These are phyloP conservation scores for Cyberlindnera maclurae DNA, from an alignment of 805 yeast genomes.

Conservation along the genomic window DNA sequence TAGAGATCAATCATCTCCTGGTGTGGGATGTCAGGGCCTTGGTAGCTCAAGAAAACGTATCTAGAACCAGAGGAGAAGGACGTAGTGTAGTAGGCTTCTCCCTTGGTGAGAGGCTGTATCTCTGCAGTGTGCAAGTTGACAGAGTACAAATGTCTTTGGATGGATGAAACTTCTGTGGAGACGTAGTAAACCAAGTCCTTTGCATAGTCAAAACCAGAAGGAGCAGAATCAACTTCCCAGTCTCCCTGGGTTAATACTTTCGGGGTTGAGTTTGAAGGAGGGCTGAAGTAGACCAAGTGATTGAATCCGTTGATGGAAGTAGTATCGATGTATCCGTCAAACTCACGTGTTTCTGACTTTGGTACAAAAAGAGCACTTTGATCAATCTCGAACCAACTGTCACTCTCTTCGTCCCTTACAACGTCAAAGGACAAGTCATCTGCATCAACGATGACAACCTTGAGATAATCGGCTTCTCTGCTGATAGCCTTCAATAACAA, in stretches of 20 bases:
- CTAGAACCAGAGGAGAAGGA: slow-evolving; percentile 78
- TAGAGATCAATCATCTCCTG: slow-evolving; percentile 63
- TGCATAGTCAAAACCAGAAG: slow-evolving; percentile 51
- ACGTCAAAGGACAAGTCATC: slow-evolving; percentile 27
- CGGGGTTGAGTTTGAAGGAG: slow-evolving; percentile 52
- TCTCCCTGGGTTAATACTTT: slow-evolving; percentile 60
- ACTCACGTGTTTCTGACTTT: slow-evolving; percentile 34
- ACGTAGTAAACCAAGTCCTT: slow-evolving; percentile 48
- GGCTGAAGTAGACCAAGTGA: slow-evolving; percentile 82
- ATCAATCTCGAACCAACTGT: slow-evolving; percentile 72
- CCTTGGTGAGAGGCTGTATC: slow-evolving; percentile 28
- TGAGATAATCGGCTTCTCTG: slow-evolving; percentile 59
- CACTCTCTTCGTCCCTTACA: slow-evolving; percentile 41
- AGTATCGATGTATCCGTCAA: slow-evolving; percentile 79
- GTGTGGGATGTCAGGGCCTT: slow-evolving; percentile 75
- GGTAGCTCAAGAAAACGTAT: slow-evolving; percentile 60
- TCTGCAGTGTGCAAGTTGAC: slow-evolving; percentile 46
- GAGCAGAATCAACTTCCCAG: slow-evolving; percentile 87
- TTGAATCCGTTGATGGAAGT: slow-evolving; percentile 52
- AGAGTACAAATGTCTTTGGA: slow-evolving; percentile 77
- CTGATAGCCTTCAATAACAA: slow-evolving; percentile 53
- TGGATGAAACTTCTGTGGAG: slow-evolving; percentile 71
- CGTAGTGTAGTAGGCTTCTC: slow-evolving; percentile 60
- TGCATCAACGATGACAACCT: slow-evolving; percentile 49
- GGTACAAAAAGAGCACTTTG: slow-evolving; percentile 58